phyloP scores from a whole-genome alignment of 495 filamentous ascomycete species.

The Viridothelium virens region DNA sequence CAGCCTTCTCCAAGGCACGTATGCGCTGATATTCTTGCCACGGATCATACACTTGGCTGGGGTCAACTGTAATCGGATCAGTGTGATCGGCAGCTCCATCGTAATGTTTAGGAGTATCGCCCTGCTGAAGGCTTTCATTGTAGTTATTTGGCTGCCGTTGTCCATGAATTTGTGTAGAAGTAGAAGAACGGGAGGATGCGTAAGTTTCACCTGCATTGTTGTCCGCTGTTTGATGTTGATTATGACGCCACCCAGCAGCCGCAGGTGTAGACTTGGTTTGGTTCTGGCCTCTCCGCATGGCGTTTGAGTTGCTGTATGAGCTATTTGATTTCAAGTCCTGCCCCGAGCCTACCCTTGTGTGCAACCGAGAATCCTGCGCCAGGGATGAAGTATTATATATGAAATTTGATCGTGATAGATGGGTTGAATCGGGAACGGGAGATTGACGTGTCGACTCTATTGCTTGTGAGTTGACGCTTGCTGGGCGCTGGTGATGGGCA shows the following conservation, averaged over 20 bases:
- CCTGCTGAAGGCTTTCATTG: neutral
- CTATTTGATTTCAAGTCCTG: neutral
- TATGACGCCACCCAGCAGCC: neutral
- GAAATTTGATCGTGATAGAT: neutral
- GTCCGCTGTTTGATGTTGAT: neutral
- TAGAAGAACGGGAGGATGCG: neutral
- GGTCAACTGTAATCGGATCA: conserved; percentile 33
- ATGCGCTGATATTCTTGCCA: conserved; percentile 34
- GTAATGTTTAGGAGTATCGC: conserved; percentile 9
- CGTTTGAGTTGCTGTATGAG: neutral
- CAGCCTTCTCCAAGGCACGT: conserved; percentile 21
- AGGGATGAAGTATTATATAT: neutral
- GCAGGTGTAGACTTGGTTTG: neutral
- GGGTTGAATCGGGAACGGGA: neutral
- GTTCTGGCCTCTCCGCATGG: neutral
- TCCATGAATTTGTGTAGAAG: conserved; percentile 17
- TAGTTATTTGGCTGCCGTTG: conserved; percentile 26
- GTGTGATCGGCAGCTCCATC: conserved; percentile 22
- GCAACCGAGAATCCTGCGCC: neutral
- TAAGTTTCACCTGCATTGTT: neutral
- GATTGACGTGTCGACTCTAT: neutral
- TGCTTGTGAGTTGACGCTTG: neutral
- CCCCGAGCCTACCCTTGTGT: neutral
- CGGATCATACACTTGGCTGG: conserved; percentile 38
- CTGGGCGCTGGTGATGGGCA: neutral